phyloP scores from a whole-genome alignment of 2,329 filamentous ascomycete genomes.

The Drechslerella stenobrocha region DNA sequence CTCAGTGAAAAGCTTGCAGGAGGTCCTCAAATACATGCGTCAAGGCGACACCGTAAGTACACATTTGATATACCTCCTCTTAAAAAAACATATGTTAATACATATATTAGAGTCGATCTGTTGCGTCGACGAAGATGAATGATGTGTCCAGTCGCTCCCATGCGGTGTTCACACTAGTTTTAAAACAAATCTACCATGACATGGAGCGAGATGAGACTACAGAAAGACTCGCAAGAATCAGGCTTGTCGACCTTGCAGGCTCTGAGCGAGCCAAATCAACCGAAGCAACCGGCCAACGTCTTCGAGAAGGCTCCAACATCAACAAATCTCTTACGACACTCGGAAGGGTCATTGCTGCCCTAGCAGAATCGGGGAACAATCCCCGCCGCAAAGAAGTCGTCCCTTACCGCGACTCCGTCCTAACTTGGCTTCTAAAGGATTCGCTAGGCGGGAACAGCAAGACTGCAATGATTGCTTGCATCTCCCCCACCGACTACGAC shows the following conservation, averaged over 20 bases:
- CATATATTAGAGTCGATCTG: constrained; percentile 72
- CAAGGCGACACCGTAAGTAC: constrained; percentile 68
- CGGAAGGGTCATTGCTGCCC: constrained; percentile 89
- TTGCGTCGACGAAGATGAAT: constrained; percentile 97
- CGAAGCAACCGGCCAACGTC: constrained; percentile 85
- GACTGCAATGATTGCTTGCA: constrained; percentile 98
- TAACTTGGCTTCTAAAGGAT: constrained; percentile 89
- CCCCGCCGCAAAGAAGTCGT: constrained; percentile 69
- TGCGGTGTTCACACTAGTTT: constrained; percentile 94
- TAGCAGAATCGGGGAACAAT: constrained; percentile 72
- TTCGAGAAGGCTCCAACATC: constrained; percentile 96
- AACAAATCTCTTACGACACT: constrained; percentile 98
- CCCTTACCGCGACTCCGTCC: constrained; percentile 86
- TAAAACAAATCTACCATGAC: constrained; percentile 98
- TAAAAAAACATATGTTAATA: too few species aligned
- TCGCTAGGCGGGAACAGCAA: constrained; percentile 95
- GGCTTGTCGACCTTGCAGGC: constrained; percentile 90
- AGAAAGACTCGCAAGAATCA: constrained; percentile 88
- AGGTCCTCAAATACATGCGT: constrained; percentile 89
- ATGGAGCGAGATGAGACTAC: constrained; percentile 97
- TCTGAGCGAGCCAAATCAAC: constrained; percentile 94
- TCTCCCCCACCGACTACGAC: constrained; percentile 92
- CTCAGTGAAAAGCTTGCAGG: constrained; percentile 80
- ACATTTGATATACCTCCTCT: too few species aligned
- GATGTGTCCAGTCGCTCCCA: constrained; percentile 96